Evolutionary conservation across 2,329 filamentous ascomycete genomes (phyloP), one percentile per base, ranked within the genome.

Genomic region (Clonostachys chloroleuca): DNA sequence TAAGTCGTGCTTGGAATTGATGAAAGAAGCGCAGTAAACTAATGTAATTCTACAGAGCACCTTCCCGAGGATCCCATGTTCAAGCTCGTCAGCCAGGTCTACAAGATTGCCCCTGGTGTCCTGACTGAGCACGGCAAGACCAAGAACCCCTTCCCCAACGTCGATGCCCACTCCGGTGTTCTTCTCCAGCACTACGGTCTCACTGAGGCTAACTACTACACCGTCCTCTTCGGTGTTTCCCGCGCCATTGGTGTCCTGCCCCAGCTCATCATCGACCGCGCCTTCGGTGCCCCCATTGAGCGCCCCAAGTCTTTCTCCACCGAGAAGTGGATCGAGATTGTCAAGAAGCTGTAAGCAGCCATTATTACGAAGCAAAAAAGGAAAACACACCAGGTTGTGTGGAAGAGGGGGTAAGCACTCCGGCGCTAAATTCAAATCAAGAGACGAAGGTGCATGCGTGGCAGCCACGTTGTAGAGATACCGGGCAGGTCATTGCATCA

Each of bases 61-160:
- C 85, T 96, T 69, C 89, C 92, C 66, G 82, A 96, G 65, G 94
- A 97, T 82, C 92, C 92, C 64, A 95, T 99, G 92, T 99, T 96
- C 89, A 91, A 99, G 84, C 89, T 99, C 60, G 94, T 99, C 77
- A 95, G 89, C 83, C 94, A 99, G 80, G 94, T 99, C 61, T 99
- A 97, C 89, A 99, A 99, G 89, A 97, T 99, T 63, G 94, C 94
- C 56, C 94, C 94, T 56, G 88, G 87, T 65, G 94, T 99, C 63
- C 81, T 99, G 70, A 99, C 94, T 58, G 91, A 99, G 86, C 94
- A 99, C 80, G 94, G 94, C 78, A 99, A 99, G 89, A 97, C 92
- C 81, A 97, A 97, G 89, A 96, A 97, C 88, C 92, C 92, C 58
- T 97, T 82, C 83, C 94, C 94, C 74, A 97, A 97, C 80, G 92